A percentile compares a stretch with the other conserved stretches of the same genome.
These are phyloP conservation scores for Globisporangium cystogenes DNA, from an alignment of 352 stramenopile genomes.

Conservation along the genomic window DNA sequence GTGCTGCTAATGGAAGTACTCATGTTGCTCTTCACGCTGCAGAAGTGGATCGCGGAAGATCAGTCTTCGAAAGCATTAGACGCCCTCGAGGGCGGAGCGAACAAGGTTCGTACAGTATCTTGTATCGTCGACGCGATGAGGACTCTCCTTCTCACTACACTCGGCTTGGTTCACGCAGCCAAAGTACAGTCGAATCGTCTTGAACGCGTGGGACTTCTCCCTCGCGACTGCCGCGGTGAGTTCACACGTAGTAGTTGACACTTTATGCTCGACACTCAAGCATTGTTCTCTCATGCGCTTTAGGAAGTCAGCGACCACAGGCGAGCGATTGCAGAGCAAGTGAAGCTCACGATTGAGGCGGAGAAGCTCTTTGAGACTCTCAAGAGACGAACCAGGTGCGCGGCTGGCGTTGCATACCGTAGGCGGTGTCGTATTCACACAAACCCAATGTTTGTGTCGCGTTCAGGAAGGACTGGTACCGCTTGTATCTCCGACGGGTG, in stretches of 20 bases:
- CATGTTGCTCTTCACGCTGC: conserved; percentile 52
- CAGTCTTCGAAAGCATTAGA: conserved; percentile 48
- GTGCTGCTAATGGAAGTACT: conserved; percentile 42
- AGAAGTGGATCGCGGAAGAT: conserved; percentile 75
- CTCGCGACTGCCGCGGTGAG: conserved; percentile 32
- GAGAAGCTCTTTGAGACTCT: conserved; percentile 47
- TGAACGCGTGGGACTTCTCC: conserved; percentile 77
- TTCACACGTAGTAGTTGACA: not conserved
- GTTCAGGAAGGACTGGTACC: conserved; percentile 44
- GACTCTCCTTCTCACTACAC: not conserved
- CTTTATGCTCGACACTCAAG: too few relatives aligned
- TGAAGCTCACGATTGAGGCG: conserved; percentile 51
- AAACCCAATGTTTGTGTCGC: too few relatives aligned
- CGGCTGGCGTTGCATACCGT: too few relatives aligned
- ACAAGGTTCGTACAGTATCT: conserved; percentile 19
- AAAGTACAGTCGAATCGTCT: conserved; percentile 49
- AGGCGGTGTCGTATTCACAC: too few relatives aligned
- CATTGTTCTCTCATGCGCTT: not conserved
- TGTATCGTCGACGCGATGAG: not conserved
- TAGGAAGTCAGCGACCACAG: conserved; percentile 57
- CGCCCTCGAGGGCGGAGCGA: conserved; percentile 34
- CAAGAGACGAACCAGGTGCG: conserved; percentile 40
- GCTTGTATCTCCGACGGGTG: conserved; percentile 42
- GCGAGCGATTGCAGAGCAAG: conserved; percentile 51
- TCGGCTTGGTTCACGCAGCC: conserved; percentile 17